These are phyloP conservation scores for Euphorbia celastroides DNA, from an alignment of 441 rosid species.

Conservation along the genomic window DNA sequence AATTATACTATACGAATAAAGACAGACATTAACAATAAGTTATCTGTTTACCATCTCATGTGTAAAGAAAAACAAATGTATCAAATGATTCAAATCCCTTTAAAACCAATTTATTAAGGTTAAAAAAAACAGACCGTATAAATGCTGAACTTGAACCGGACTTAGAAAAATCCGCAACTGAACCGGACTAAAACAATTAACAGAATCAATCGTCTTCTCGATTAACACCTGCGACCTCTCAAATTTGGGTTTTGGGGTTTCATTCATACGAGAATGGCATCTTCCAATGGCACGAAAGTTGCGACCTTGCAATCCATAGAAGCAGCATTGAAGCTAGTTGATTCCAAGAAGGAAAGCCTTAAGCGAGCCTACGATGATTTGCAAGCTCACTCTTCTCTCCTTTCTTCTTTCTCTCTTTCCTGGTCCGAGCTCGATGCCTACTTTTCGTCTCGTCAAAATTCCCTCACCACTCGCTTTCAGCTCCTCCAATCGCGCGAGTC, in stretches of 20 bases:
- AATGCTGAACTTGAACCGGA: too few species aligned
- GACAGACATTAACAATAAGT: too few species aligned
- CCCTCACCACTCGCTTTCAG: slow-evolving; percentile 37
- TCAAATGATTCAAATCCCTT: too few species aligned
- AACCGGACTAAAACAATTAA: too few species aligned
- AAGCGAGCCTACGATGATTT: slow-evolving; percentile 63
- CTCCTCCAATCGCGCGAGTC: slow-evolving; percentile 34
- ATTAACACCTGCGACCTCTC: background rate
- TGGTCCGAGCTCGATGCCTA: slow-evolving; percentile 67
- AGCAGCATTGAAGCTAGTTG: slow-evolving; percentile 47
- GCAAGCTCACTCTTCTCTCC: slow-evolving; percentile 41
- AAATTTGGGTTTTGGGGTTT: background rate
- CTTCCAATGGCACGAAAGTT: slow-evolving; percentile 14
- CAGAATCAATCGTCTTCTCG: too few species aligned
- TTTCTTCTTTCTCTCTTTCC: slow-evolving; percentile 42
- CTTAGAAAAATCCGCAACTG: too few species aligned
- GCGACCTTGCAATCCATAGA: slow-evolving; percentile 34
- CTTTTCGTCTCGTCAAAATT: slow-evolving; percentile 43
- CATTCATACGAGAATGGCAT: slow-evolving; percentile 9
- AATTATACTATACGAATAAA: too few species aligned
- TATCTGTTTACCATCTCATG: too few species aligned
- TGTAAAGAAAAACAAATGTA: too few species aligned
- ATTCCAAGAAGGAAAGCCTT: slow-evolving; percentile 43
- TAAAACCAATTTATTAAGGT: too few species aligned
- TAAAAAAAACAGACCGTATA: too few species aligned